Evolutionary conservation across 192 early-diverging fungal genomes (phyloP), one percentile per base, ranked within the genome.

Genomic region (Coemansia sp.): DNA sequence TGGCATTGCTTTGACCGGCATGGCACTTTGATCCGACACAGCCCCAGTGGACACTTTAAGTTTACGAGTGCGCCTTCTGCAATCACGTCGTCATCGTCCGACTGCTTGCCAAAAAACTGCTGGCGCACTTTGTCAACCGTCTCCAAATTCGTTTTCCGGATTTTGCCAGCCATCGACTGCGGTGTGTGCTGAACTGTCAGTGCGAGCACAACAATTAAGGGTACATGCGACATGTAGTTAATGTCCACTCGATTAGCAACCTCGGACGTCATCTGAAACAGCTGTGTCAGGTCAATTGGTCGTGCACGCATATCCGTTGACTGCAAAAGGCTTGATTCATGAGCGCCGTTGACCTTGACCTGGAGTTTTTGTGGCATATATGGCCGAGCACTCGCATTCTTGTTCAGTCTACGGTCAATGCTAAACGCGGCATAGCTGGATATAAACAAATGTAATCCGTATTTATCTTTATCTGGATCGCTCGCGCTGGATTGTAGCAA

Each of bases 11-110:
- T 70, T 1, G 89, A 84, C 26, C 89, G 84, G 5, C 72, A 78
- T 0, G 93, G 91, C 17, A 78, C 66, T 0, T 56, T 73, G 38
- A 94, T 92, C 7, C 90, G 85, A 14, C 82, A 84, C 31, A 86
- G 84, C 10, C 89, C 81, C 69, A 91, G 84, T 14, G 91, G 91
- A 54, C 88, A 89, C 60, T 87, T 93, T 22, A 91, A 78, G 8
- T 88, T 88, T 0, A 93, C 64, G 12, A 85, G 81, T 38, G 86
- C 88, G 1, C 85, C 84, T 1, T 82, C 83, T 11, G 85, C 75
- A 26, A 87, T 79, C 49, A 93, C 67, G 49, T 93, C 91, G 54
- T 85, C 82, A 37, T 90, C 89, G 44, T 84, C 85, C 22, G 82
- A 84, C 38, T 72, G 69, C 5, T 57, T 11, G 10, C 37, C 36